Evolutionary conservation across 202 grass and related monocot genomes (phyloP), one percentile per base, ranked within the genome.

Genomic region (Dendrocalamus latiflorus): DNA sequence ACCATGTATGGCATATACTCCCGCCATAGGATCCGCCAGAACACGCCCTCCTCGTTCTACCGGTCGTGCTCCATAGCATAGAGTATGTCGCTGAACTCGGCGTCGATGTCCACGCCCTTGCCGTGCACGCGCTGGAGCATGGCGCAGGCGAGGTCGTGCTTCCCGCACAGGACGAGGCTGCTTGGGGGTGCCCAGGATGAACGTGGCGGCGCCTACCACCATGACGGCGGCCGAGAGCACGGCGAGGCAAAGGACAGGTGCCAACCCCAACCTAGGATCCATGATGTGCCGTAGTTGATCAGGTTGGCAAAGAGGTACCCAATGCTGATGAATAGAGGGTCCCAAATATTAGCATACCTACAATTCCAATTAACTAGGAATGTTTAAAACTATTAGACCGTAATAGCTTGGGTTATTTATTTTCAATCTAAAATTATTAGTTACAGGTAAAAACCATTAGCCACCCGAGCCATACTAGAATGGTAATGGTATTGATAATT

Each of bases 141-240:
- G 58, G 86, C 87, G 86, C 88, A 88, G 16, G 94, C 94, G 1
- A 62, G 73, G n/a, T 97, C 88, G 84, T 91, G 74, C 75, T 65
- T 92, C 57, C 92, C 92, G 56, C 92, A 92, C 14, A 92, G 67
- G 13, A 97, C 88, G 13, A 97, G 90, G 84, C 92, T 97, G 81
- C 89, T 97, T 7, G n/a, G 92, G 94, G 1, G 90, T 94, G 84
- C 94, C 94, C 17, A 90, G 71, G 81, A 94, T 94, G 86, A 89
- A 61, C 58, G 80, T n/a, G n/a, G n/a, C n/a, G 21, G 88, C 94
- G 48, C 88, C 77, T 1, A 24, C 49, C 50, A 94, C 72, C 86
- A 97, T 91, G 38, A 92, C 48, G 17, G 87, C 68, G 15, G 90
- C 92, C 0, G 94, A 92, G 0, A 75, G 74, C 0, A 83, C 90